phyloP scores from a whole-genome alignment of 1,139 yeast genomes.

The Geotrichum restrictum region DNA sequence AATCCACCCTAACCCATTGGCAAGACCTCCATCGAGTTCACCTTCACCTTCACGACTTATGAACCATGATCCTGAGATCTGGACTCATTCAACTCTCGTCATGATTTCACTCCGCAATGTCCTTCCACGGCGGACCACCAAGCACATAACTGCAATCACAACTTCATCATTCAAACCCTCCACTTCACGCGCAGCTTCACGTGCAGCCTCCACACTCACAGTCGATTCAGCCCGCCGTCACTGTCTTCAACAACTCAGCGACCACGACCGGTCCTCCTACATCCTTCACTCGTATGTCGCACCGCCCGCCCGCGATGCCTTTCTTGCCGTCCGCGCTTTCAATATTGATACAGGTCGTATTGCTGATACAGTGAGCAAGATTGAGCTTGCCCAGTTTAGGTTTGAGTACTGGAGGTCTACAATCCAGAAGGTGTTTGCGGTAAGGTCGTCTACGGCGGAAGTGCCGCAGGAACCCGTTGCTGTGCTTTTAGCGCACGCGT shows the following conservation, averaged over 20 bases:
- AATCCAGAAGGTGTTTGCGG: conserved; percentile 34
- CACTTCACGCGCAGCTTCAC: too few relatives aligned
- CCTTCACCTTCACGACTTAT: too few relatives aligned
- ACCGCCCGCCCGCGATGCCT: conserved; percentile 59
- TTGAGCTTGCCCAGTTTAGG: conserved; percentile 39
- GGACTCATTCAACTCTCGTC: too few relatives aligned
- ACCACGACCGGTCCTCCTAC: conserved; percentile 60
- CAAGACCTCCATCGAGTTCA: too few relatives aligned
- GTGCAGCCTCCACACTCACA: conserved; percentile 1
- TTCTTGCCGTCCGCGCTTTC: conserved; percentile 65
- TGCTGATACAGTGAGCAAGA: conserved; percentile 45
- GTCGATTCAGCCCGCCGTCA: conserved; percentile 19
- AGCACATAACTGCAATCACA: too few relatives aligned
- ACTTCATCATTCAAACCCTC: too few relatives aligned
- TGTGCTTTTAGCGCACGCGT: conserved; percentile 44
- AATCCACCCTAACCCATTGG: too few relatives aligned
- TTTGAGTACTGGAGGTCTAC: conserved; percentile 42
- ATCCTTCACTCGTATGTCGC: conserved; percentile 70
- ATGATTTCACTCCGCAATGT: too few relatives aligned
- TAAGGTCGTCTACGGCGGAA: conserved; percentile 29
- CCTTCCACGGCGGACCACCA: too few relatives aligned
- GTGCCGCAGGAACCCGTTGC: conserved; percentile 56
- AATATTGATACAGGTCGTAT: conserved; percentile 65
- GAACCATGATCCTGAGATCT: too few relatives aligned
- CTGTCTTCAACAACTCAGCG: conserved; percentile 11